These are phyloP conservation scores for Ashbya aceris DNA, from an alignment of 1,139 yeast species.

Conservation along the genomic window DNA sequence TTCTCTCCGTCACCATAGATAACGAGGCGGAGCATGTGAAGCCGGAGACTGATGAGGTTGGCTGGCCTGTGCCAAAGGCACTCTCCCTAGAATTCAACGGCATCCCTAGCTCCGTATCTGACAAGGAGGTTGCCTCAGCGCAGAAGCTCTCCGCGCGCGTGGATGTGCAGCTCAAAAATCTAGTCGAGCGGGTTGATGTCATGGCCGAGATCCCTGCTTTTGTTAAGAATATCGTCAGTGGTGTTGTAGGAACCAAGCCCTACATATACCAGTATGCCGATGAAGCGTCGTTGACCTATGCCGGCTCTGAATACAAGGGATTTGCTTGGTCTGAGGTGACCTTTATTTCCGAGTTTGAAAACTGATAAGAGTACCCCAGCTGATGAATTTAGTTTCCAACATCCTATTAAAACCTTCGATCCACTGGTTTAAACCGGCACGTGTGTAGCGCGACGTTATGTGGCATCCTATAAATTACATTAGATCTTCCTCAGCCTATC, in stretches of 20 bases:
- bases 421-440: too few relatives aligned
- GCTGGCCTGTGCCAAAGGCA: slow-evolving; percentile 81
- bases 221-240: slow-evolving; percentile 86
- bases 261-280: slow-evolving; percentile 86
- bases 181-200: slow-evolving; percentile 89
- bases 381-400: too few relatives aligned
- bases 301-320: slow-evolving; percentile 40
- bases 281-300: slow-evolving; percentile 32
- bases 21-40: slow-evolving; percentile 59
- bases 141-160: slow-evolving; percentile 34
- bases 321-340: slow-evolving; percentile 77
- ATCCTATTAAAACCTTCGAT: too few relatives aligned
- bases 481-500: too few relatives aligned
- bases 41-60: slow-evolving; percentile 60
- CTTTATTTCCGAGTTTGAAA: slow-evolving; percentile 44
- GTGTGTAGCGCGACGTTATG: too few relatives aligned
- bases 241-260: slow-evolving; percentile 93
- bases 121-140: slow-evolving; percentile 32
- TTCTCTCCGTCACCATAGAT: slow-evolving; percentile 57
- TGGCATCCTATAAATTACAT: too few relatives aligned
- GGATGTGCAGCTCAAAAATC: slow-evolving; percentile 43
- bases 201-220: slow-evolving; percentile 95
- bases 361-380: neutral
- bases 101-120: slow-evolving; percentile 34
- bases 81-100: slow-evolving; percentile 55